Percentiles rank a stretch among this genome's conserved stretches.
These are phyloP conservation scores for Boletus bicolor DNA, from an alignment of 768 basidiomycete species.

Conservation along the genomic window DNA sequence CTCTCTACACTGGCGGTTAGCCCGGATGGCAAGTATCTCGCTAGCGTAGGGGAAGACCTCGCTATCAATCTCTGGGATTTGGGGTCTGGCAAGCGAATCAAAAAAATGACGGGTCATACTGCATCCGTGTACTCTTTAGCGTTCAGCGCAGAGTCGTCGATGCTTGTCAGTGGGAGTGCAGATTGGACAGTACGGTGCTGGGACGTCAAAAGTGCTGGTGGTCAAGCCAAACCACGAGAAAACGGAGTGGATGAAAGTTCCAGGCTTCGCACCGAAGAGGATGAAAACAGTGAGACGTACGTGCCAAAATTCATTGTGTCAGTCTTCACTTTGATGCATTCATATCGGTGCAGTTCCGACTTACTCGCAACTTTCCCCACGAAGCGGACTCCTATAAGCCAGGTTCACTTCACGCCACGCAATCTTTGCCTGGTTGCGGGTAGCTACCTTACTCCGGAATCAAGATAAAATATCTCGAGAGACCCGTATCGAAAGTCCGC, in stretches of 20 bases:
- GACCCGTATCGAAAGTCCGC: not conserved
- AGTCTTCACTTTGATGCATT: not conserved
- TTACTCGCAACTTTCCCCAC: slow-evolving; percentile 90
- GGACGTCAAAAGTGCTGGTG: slow-evolving; percentile 86
- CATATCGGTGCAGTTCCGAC: slow-evolving; percentile 56
- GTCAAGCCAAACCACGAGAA: slow-evolving; percentile 55
- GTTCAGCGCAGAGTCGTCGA: slow-evolving; percentile 87
- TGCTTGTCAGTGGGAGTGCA: slow-evolving; percentile 87
- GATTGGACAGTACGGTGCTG: slow-evolving; percentile 99
- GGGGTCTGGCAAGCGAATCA: slow-evolving; percentile 89
- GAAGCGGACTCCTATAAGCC: slow-evolving; percentile 89
- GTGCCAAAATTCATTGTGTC: slow-evolving; percentile 26
- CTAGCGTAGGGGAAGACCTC: slow-evolving; percentile 88
- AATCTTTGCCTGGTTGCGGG: slow-evolving; percentile 92
- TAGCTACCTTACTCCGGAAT: slow-evolving; percentile 59
- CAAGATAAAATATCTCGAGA: slow-evolving; percentile 33
- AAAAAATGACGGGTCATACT: slow-evolving; percentile 94
- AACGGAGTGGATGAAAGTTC: slow-evolving; percentile 44
- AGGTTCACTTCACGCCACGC: slow-evolving; percentile 91
- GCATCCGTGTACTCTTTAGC: slow-evolving; percentile 86
- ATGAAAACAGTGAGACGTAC: slow-evolving; percentile 70
- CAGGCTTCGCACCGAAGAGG: slow-evolving; percentile 37
- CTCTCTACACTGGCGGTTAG: slow-evolving; percentile 85
- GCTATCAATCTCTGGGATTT: slow-evolving; percentile 97
- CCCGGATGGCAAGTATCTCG: slow-evolving; percentile 92